A percentile compares a stretch with the other conserved stretches of the same genome.
These are phyloP conservation scores for Terana coerulea DNA, from an alignment of 768 basidiomycete genomes.

Conservation along the genomic window DNA sequence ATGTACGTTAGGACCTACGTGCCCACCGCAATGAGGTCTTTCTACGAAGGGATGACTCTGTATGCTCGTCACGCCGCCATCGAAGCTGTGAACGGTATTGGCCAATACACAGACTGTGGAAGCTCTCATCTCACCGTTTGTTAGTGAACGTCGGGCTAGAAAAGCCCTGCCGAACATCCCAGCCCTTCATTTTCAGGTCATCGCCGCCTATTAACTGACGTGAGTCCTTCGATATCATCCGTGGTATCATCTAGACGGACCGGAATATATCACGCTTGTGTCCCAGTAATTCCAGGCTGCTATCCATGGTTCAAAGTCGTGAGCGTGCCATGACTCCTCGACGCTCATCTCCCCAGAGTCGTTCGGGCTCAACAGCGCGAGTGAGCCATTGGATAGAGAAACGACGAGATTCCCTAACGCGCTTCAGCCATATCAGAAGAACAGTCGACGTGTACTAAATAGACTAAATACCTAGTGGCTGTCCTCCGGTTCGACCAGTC, in stretches of 20 bases:
- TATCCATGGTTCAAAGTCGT: slow-evolving; percentile 94
- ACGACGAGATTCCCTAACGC: slow-evolving; percentile 58
- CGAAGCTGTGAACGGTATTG: slow-evolving; percentile 53
- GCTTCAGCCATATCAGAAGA: slow-evolving; percentile 36
- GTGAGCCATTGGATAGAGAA: slow-evolving; percentile 77
- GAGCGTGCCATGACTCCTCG: slow-evolving; percentile 72
- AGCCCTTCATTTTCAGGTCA: slow-evolving; percentile 83
- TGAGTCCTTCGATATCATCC: neutral
- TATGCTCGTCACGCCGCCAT: slow-evolving; percentile 89
- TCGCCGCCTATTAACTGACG: slow-evolving; percentile 70
- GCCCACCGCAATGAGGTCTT: slow-evolving; percentile 84
- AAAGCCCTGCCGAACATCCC: slow-evolving; percentile 78
- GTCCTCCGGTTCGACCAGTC: slow-evolving; percentile 84
- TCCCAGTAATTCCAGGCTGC: slow-evolving; percentile 91
- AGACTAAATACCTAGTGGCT: slow-evolving; percentile 3
- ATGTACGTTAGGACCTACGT: slow-evolving; percentile 47
- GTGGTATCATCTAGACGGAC: slow-evolving; percentile 36
- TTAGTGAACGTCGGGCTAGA: slow-evolving; percentile 63
- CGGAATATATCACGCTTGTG: slow-evolving; percentile 76
- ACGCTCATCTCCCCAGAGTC: slow-evolving; percentile 42
- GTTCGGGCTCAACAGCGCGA: slow-evolving; percentile 57
- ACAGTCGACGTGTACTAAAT: neutral
- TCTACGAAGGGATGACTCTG: slow-evolving; percentile 79
- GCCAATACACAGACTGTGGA: neutral
- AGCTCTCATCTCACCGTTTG: slow-evolving; percentile 53